These are phyloP conservation scores for Anacardium occidentale DNA, from an alignment of 345 rosid genomes.

Conservation along the genomic window DNA sequence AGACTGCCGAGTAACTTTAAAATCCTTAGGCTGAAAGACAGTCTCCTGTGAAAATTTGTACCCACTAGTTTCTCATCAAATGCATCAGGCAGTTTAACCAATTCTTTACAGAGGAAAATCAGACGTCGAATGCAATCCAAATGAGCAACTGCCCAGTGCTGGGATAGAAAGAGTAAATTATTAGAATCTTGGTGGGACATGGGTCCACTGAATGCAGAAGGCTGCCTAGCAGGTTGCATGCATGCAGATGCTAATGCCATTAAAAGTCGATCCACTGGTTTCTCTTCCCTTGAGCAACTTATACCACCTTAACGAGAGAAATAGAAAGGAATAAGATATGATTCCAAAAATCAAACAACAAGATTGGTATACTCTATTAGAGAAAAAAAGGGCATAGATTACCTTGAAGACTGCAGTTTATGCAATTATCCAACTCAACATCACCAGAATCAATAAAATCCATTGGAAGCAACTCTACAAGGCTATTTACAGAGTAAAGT, in stretches of 20 bases:
- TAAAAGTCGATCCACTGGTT: constrained; percentile 60
- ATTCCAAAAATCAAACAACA: constrained; percentile 17
- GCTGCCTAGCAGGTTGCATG: constrained; percentile 51
- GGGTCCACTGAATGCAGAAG: constrained; percentile 39
- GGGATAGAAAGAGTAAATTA: constrained; percentile 57
- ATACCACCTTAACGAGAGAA: constrained; percentile 41
- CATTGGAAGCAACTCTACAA: constrained; percentile 48
- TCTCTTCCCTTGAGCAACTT: constrained; percentile 73
- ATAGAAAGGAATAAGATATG: constrained; percentile 10
- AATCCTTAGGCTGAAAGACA: constrained; percentile 68
- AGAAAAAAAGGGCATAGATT: constrained; percentile 17
- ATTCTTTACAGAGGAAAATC: constrained; percentile 54
- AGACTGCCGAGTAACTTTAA: constrained; percentile 72
- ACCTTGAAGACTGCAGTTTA: constrained; percentile 75
- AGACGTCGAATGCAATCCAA: constrained; percentile 57
- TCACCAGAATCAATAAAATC: constrained; percentile 40
- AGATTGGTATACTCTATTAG: constrained; percentile 9
- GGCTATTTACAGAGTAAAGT: constrained; percentile 47
- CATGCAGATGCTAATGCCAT: constrained; percentile 70
- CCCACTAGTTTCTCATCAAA: constrained; percentile 60
- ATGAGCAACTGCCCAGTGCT: constrained; percentile 85
- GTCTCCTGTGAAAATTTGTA: constrained; percentile 48
- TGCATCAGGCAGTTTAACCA: constrained; percentile 51
- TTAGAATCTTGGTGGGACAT: constrained; percentile 46
- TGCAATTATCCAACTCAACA: constrained; percentile 45